phyloP scores from a whole-genome alignment of 108 stramenopile genomes.

The Cyclotella choctawhatcheeana region DNA sequence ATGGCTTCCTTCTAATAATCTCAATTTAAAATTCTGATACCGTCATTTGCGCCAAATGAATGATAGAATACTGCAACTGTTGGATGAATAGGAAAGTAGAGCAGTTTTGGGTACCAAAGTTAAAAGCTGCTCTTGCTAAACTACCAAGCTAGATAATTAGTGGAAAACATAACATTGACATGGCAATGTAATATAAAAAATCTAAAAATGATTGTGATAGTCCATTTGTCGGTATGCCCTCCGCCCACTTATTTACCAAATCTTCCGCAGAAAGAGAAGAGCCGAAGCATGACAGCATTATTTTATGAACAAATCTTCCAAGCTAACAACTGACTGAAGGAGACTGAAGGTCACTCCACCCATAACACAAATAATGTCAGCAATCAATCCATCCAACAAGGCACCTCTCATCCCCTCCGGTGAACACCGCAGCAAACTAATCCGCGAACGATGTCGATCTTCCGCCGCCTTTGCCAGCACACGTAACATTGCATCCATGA shows the following conservation, averaged over 20 bases:
- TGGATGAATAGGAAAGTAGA: slow-evolving; percentile 66
- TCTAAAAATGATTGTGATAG: no score
- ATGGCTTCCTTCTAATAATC: neutral
- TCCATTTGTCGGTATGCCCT: no score
- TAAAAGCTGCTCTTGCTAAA: slow-evolving; percentile 42
- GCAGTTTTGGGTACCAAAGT: slow-evolving; percentile 53
- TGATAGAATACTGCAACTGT: slow-evolving; percentile 65
- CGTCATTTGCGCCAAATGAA: no score
- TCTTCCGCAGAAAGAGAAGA: no score
- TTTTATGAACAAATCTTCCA: no score
- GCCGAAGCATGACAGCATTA: no score
- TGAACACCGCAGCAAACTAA: slow-evolving; percentile 8
- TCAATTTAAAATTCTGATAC: neutral
- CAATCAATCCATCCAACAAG: neutral
- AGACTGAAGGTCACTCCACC: no score
- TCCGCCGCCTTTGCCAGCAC: slow-evolving; percentile 15
- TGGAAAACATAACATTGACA: no score
- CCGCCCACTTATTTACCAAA: no score
- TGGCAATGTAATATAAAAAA: no score
- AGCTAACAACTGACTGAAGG: no score
- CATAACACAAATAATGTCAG: neutral
- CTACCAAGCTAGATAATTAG: no score
- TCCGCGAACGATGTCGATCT: slow-evolving; percentile 18
- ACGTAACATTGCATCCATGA: neutral
- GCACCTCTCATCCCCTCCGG: neutral